Evolutionary conservation across 257 asterid genomes (phyloP).

Genomic region (Primulina eburnea): DNA sequence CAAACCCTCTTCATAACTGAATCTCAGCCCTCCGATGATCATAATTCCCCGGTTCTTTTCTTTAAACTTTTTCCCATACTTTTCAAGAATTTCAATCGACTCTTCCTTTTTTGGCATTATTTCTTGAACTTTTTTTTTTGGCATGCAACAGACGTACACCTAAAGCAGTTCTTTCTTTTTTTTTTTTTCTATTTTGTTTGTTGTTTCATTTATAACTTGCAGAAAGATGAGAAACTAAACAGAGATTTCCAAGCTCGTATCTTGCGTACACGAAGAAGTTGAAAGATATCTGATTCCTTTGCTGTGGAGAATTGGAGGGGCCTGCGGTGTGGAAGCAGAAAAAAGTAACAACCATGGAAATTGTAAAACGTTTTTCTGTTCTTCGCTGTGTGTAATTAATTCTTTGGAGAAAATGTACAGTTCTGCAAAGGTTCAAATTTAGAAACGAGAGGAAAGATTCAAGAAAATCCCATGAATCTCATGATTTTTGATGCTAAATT

Average conservation of each 20-base stretch:
- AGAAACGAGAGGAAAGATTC: conserved; percentile 32
- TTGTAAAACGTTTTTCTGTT: too few species aligned
- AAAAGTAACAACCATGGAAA: conserved; percentile 48
- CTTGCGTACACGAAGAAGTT: conserved; percentile 14
- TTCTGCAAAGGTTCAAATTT: conserved; percentile 1
- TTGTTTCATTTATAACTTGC: conserved; percentile 16
- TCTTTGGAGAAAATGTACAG: not conserved
- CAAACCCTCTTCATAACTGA: conserved; percentile 87
- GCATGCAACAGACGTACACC: conserved; percentile 21
- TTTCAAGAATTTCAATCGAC: not conserved
- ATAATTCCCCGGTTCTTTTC: not conserved
- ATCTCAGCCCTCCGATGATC: conserved; percentile 2
- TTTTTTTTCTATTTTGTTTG: conserved; percentile 17
- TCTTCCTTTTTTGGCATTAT: not conserved
- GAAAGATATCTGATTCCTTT: not conserved
- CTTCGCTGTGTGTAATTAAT: not conserved
- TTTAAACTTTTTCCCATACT: not conserved
- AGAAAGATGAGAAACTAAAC: conserved; percentile 9
- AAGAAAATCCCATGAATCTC: conserved; percentile 72
- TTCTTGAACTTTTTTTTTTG: not conserved
- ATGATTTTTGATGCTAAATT: conserved; percentile 48
- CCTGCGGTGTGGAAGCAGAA: conserved; percentile 37
- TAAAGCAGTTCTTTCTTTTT: not conserved
- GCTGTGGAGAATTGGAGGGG: not conserved
- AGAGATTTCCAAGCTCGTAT: conserved; percentile 67